These are phyloP conservation scores for Cunninghamia lanceolata DNA, from an alignment of 75 land plant species.

Conservation along the genomic window DNA sequence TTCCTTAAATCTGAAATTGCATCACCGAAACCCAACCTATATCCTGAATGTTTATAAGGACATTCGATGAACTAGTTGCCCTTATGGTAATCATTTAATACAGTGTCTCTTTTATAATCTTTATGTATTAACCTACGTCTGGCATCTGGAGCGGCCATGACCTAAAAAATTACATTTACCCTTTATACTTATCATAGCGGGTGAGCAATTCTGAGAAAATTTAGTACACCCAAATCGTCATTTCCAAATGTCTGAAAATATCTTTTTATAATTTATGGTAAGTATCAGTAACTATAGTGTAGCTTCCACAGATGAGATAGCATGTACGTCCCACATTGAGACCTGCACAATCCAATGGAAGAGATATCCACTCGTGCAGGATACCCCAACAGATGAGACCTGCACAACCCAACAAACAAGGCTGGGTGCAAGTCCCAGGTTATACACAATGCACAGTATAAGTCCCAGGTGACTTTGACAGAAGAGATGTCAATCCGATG, in stretches of 20 bases:
- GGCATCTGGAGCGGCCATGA: background rate
- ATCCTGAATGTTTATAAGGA: background rate
- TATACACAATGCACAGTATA: too few species aligned
- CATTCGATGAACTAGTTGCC: background rate
- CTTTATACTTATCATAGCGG: background rate
- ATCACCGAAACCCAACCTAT: background rate
- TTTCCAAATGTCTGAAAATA: background rate
- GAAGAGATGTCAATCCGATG: too few species aligned
- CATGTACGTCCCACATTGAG: background rate
- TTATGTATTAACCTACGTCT: background rate
- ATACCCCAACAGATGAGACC: too few species aligned
- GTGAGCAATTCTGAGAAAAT: background rate
- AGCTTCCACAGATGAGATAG: background rate
- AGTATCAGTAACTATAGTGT: background rate
- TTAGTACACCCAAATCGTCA: background rate
- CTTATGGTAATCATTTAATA: background rate
- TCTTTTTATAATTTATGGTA: background rate
- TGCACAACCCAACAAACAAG: too few species aligned
- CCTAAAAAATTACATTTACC: background rate
- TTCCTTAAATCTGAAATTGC: background rate
- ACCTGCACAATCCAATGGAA: too few species aligned
- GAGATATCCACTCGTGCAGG: too few species aligned
- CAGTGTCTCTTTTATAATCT: background rate
- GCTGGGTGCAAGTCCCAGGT: too few species aligned
- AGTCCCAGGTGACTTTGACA: too few species aligned